A percentile compares a stretch with the other conserved stretches of the same genome.
Conservation (phyloP, 2,329 filamentous ascomycete species). For the Boeremia lycopersici region DNA sequence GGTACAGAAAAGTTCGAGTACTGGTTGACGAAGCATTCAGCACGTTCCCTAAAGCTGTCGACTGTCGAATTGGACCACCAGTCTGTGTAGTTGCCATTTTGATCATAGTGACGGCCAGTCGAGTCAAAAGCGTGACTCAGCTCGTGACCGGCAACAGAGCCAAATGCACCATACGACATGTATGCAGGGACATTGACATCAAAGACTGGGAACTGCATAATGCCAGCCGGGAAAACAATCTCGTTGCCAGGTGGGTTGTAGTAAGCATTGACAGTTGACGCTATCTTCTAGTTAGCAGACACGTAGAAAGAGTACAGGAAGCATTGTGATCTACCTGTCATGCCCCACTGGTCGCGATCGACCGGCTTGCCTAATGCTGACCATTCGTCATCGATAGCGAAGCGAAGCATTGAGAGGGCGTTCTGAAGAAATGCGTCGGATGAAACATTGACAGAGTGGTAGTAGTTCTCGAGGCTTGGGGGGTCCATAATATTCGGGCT, state of each 20-base stretch:
- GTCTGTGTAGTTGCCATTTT: conserved; percentile 67
- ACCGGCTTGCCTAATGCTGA: conserved; percentile 64
- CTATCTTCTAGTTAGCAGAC: background rate
- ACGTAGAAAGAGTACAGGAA: too few relatives aligned
- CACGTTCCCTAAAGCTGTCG: conserved; percentile 62
- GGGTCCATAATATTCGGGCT: conserved; percentile 68
- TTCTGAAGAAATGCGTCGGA: conserved; percentile 64
- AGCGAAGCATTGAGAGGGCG: conserved; percentile 57
- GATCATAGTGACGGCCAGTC: conserved; percentile 67
- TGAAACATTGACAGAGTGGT: conserved; percentile 59
- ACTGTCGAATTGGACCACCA: conserved; percentile 71
- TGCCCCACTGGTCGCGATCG: conserved; percentile 65
- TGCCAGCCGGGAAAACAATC: conserved; percentile 72
- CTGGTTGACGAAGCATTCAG: conserved; percentile 72
- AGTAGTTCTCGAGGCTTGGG: conserved; percentile 61
- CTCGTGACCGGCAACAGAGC: conserved; percentile 70
- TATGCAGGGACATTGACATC: conserved; percentile 68
- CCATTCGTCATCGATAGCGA: conserved; percentile 60
- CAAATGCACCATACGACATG: conserved; percentile 72
- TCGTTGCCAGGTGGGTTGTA: conserved; percentile 70
- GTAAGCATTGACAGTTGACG: conserved; percentile 63
- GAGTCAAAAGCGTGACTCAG: conserved; percentile 74
- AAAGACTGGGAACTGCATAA: conserved; percentile 71
- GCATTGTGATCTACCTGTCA: conserved; percentile 53
- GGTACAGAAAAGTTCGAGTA: conserved; percentile 66